Conservation (phyloP, 345 rosid species). For the Excoecaria agallocha region DNA sequence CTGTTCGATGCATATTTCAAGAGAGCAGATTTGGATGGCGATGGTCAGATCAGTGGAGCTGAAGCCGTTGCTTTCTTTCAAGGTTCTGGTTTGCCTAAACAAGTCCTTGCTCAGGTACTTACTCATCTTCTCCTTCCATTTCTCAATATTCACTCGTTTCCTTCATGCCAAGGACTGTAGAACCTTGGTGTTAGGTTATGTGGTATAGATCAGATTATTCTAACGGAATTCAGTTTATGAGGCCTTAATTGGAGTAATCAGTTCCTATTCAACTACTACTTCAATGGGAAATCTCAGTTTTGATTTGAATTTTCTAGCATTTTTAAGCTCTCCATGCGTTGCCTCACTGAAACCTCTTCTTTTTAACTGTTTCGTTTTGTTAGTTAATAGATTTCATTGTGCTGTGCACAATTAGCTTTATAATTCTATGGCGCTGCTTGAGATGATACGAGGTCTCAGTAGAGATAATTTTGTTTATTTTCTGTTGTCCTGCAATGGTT, state of each 20-base stretch:
- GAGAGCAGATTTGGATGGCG: slow-evolving; percentile 96
- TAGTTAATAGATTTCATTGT: neutral
- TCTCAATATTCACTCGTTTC: neutral
- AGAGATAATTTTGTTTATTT: neutral
- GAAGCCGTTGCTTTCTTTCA: slow-evolving; percentile 97
- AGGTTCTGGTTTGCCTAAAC: slow-evolving; percentile 80
- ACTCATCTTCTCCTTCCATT: neutral
- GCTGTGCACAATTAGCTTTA: neutral
- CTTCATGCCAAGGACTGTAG: neutral
- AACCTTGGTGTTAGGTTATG: neutral
- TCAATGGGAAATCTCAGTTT: neutral
- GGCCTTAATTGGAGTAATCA: neutral
- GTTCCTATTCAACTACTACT: neutral
- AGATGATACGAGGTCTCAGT: neutral
- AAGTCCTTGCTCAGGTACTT: slow-evolving; percentile 85
- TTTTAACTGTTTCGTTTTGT: neutral
- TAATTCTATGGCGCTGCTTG: neutral
- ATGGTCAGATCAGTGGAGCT: slow-evolving; percentile 96
- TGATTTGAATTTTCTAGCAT: neutral
- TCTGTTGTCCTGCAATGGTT: neutral
- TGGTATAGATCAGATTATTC: slow-evolving; percentile 18
- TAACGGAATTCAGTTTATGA: slow-evolving; percentile 5
- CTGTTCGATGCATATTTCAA: slow-evolving; percentile 87
- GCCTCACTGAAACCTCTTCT: neutral
- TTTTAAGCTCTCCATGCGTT: neutral